Base-by-base conservation (phyloP, 176 grass and related monocot genomes). In the Microstegium vimineum region DNA sequence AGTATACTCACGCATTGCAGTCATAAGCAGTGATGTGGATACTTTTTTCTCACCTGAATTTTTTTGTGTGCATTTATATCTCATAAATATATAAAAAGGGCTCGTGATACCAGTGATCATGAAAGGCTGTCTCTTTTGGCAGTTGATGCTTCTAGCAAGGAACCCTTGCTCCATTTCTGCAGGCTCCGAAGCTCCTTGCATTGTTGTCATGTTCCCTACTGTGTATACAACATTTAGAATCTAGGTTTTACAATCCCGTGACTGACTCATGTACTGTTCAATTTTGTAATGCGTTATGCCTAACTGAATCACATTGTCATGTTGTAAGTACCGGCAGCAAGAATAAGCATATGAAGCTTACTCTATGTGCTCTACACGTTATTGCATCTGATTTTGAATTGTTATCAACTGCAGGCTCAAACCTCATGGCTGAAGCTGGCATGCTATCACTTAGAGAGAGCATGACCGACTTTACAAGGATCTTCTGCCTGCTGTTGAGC, bases 291-390 rank as follows among this genome's bases (percentile, higher is more conserved):
- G 6, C 5, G 4, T 17, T 61, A 23, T 65, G 40, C 51, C 47
- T 68, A 80, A 73, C 10, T 25, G 34, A 71, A 46, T 34, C 68
- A 43, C 59, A 59, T 18, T 61, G 23, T 15, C 75, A 69, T 89
- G 76, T 37, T 79, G 38, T 62, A 69, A 20, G 45, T 75, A 47
- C 26, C 49, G 61, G 34, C 35, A 69, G 10, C 69, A 80, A 37
- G 59, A 86, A 79, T 78, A 62, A 80, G 62, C 81, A 69, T n/a
- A n/a, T 54, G 62, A 3, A 36, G 16, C 6, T 74, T 46, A 45
- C 5, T 34, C 5, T 26, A 59, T n/a, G 20, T 83, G 22, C 20
- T 10, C 8, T 68, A 38, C 18, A 36, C n/a, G 34, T 68, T 68
- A 68, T 37, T 68, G 9, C 20, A 38, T 68, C 20, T 26, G 46